Conservation (phyloP, 768 basidiomycete species). For the Naganishia friedmannii region DNA sequence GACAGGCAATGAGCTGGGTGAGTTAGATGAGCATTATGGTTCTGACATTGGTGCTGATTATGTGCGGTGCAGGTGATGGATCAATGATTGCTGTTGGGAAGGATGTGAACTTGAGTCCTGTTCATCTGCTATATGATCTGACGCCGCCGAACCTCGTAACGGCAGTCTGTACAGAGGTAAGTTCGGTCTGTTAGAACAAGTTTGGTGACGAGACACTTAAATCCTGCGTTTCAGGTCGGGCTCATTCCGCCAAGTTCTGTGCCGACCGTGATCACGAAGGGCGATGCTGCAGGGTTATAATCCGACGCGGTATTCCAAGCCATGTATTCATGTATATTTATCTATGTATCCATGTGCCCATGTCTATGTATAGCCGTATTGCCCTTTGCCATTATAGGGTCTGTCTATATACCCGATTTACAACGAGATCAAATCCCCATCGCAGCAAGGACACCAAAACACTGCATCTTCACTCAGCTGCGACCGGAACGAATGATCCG, state of each 20-base stretch:
- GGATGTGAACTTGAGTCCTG: conserved; percentile 60
- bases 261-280: conserved; percentile 48
- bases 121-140: conserved; percentile 89
- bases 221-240: conserved; percentile 53
- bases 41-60: neutral
- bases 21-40: conserved; percentile 35
- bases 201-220: neutral
- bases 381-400: neutral
- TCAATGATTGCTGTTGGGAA: conserved; percentile 4
- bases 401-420: neutral
- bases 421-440: conserved; percentile 23
- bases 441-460: conserved; percentile 27
- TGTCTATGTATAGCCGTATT: conserved; percentile 4
- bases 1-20: conserved; percentile 92
- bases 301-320: neutral
- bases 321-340: neutral
- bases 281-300: conserved; percentile 33
- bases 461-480: conserved; percentile 27
- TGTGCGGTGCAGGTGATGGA: conserved; percentile 16
- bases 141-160: conserved; percentile 90
- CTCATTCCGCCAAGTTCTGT: conserved; percentile 90
- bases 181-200: neutral
- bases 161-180: conserved; percentile 87
- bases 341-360: conserved; percentile 1
- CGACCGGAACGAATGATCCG: conserved; percentile 18